Evolutionary conservation across 2,329 filamentous ascomycete genomes (phyloP).

Genomic region (Scedosporium boydii): DNA sequence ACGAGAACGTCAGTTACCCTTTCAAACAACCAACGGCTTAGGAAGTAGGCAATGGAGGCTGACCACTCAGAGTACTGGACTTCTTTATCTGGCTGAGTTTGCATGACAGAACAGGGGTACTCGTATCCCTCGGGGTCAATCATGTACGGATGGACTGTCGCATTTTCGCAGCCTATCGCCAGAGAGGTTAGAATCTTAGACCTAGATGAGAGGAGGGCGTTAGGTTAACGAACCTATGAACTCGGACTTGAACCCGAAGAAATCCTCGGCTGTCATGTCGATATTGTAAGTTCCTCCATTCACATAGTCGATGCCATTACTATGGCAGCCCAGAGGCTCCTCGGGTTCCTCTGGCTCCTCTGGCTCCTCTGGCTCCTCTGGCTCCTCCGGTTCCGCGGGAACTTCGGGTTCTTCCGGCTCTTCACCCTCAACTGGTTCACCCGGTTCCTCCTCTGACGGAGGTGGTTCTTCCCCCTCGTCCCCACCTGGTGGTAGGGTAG

Average conservation of each 20-base stretch:
- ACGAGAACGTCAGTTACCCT: neutral
- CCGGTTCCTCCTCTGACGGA: neutral
- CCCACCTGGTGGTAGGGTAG: neutral
- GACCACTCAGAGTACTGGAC: slow-evolving; percentile 6
- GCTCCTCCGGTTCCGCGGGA: neutral
- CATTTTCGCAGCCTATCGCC: slow-evolving; percentile 1
- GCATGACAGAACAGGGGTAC: slow-evolving; percentile 1
- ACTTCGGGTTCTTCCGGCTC: neutral
- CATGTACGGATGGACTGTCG: slow-evolving; percentile 3
- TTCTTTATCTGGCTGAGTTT: neutral
- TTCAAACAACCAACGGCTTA: neutral
- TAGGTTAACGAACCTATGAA: slow-evolving; percentile 2
- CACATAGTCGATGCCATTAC: slow-evolving; percentile 3
- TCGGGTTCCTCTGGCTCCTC: slow-evolving; percentile 1
- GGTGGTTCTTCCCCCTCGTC: neutral
- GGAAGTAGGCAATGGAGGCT: neutral
- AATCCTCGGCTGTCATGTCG: slow-evolving; percentile 2
- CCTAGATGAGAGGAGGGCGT: too few species aligned
- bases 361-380: neutral
- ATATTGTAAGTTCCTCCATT: slow-evolving; percentile 7
- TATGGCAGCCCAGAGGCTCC: neutral
- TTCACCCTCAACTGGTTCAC: neutral
- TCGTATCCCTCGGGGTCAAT: slow-evolving; percentile 6
- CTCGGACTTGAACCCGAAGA: slow-evolving; percentile 5
- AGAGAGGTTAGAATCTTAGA: neutral